Evolutionary conservation across 768 basidiomycete genomes (phyloP).

Genomic region (Lyophyllum shimeji): DNA sequence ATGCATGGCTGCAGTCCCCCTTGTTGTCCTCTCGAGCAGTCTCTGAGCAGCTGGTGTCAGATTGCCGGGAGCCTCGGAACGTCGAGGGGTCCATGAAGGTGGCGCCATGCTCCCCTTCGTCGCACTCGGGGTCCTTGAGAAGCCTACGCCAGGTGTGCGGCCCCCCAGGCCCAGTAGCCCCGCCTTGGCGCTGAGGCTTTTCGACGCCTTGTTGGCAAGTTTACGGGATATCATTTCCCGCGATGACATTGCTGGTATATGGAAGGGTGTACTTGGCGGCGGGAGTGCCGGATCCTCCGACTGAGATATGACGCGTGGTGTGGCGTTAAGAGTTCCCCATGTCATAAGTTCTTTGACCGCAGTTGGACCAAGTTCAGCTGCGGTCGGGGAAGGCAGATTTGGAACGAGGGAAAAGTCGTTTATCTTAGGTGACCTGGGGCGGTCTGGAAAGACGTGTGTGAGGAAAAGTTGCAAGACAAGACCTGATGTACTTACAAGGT

Average conservation of each 20-base stretch:
- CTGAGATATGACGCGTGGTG: conserved; percentile 82
- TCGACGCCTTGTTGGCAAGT: conserved; percentile 80
- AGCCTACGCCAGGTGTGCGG: conserved; percentile 36
- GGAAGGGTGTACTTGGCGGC: conserved; percentile 68
- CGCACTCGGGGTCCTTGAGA: conserved; percentile 29
- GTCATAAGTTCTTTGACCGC: conserved; percentile 96
- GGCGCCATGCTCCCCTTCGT: conserved; percentile 71
- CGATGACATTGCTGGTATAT: conserved; percentile 70
- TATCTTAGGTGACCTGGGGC: conserved; percentile 52
- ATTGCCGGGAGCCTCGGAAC: conserved; percentile 67
- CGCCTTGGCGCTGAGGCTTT: conserved; percentile 78
- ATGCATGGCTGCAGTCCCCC: conserved; percentile 59
- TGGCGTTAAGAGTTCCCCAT: conserved; percentile 91
- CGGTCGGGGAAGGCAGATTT: conserved; percentile 83
- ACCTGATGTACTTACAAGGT: conserved; percentile 60
- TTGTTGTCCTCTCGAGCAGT: conserved; percentile 70
- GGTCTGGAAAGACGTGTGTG: conserved; percentile 44
- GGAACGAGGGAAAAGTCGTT: conserved; percentile 77
- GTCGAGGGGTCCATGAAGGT: conserved; percentile 76
- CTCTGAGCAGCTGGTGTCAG: conserved; percentile 86
- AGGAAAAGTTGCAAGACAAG: conserved; percentile 7
- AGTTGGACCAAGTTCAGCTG: conserved; percentile 73
- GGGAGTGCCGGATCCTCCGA: conserved; percentile 49
- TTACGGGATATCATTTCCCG: conserved; percentile 82
- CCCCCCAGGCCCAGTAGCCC: conserved; percentile 48